Evolutionary conservation across 2,329 filamentous ascomycete genomes (phyloP).

Genomic region (Monilinia laxa): DNA sequence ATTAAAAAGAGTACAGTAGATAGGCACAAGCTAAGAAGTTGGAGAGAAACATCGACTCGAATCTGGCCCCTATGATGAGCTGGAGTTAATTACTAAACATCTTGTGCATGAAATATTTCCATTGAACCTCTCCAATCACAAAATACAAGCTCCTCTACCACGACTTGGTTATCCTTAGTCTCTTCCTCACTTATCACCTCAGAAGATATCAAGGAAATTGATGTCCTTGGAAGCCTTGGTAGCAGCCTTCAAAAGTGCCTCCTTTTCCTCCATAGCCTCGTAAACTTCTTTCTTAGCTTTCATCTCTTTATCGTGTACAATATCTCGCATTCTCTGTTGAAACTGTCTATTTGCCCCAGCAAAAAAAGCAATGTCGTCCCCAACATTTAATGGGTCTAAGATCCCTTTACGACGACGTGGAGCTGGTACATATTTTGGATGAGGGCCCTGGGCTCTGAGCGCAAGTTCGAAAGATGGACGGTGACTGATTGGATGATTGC

Average conservation of each 20-base stretch:
- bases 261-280: not conserved
- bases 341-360: not conserved
- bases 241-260: not conserved
- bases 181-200: too few species aligned
- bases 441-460: not conserved
- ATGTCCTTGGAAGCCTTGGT: not conserved
- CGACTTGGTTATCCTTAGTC: too few species aligned
- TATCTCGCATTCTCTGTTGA: not conserved
- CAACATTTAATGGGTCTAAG: not conserved
- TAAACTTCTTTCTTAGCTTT: not conserved
- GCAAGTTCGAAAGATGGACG: not conserved
- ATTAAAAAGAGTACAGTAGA: not conserved
- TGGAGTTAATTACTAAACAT: not conserved
- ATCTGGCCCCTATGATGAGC: not conserved
- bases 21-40: not conserved
- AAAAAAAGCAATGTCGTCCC: not conserved
- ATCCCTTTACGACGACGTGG: not conserved
- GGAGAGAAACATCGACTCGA: not conserved
- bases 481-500: not conserved
- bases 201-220: not conserved
- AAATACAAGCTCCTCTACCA: accelerated
- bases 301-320: not conserved
- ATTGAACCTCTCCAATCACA: accelerated
- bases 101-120: too few species aligned
- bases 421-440: not conserved